Conservation (phyloP, 202 grass and related monocot species). For the Panicum hallii region DNA sequence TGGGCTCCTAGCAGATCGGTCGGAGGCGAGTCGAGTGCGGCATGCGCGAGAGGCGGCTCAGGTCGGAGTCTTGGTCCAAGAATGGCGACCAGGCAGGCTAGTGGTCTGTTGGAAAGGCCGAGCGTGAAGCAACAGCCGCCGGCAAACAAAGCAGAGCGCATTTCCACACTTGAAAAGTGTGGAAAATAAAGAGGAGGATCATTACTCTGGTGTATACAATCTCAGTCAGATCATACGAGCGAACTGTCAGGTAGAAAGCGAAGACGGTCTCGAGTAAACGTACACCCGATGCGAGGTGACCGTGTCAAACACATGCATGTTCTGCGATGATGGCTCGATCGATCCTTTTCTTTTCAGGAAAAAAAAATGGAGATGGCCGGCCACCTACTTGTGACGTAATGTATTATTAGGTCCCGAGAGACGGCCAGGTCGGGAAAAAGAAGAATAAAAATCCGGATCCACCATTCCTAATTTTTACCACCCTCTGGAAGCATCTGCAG, state of each 20-base stretch:
- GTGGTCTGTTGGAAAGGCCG: slow-evolving; percentile 36
- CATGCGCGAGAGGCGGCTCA: neutral
- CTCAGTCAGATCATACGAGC: neutral
- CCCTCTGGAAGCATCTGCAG: neutral
- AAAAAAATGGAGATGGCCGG: no score
- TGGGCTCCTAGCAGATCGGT: neutral
- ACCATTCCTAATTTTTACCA: neutral
- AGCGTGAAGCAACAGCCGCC: neutral
- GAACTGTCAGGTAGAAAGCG: neutral
- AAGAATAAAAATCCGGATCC: neutral
- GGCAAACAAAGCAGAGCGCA: neutral
- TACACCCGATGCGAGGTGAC: neutral
- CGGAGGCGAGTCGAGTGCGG: neutral
- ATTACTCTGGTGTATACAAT: neutral
- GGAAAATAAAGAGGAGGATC: neutral
- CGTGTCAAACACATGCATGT: neutral
- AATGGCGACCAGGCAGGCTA: neutral
- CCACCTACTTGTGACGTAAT: neutral
- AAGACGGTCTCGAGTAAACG: neutral
- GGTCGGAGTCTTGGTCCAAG: slow-evolving; percentile 8
- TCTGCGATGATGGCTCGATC: neutral
- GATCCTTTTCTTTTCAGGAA: neutral
- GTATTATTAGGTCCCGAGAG: neutral
- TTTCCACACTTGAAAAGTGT: slow-evolving; percentile 22
- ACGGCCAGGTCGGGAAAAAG: neutral